Evolutionary conservation across 1,139 yeast species (phyloP).

Genomic region (Pichia sp.): DNA sequence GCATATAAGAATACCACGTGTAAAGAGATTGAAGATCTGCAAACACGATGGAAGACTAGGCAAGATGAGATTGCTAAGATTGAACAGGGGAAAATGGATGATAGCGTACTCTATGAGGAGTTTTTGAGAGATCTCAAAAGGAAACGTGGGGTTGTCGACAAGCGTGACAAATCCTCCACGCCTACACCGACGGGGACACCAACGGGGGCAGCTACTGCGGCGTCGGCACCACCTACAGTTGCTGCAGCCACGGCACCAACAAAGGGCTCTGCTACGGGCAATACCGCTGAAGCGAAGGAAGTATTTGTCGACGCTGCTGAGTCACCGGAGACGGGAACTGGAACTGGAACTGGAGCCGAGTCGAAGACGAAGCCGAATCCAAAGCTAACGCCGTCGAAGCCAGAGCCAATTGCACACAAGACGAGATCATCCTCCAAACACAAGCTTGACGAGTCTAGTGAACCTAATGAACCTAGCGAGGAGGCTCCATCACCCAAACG

Average conservation of each 20-base stretch:
- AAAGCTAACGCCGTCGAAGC: background rate
- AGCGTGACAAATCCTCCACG: too few species aligned
- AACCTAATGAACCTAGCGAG: too few species aligned
- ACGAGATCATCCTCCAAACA: conserved; percentile 2
- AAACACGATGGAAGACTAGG: conserved; percentile 20
- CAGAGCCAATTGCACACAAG: background rate
- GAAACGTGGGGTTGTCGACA: too few species aligned
- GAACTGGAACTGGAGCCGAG: too few species aligned
- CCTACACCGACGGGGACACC: too few species aligned
- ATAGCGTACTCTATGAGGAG: conserved; percentile 23
- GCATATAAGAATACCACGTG: conserved; percentile 26
- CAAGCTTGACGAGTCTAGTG: conserved; percentile 4
- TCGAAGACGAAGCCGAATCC: background rate
- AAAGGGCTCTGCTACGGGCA: too few species aligned
- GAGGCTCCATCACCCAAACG: too few species aligned
- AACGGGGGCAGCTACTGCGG: too few species aligned
- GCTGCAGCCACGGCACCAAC: too few species aligned
- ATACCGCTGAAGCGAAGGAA: background rate
- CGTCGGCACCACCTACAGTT: too few species aligned
- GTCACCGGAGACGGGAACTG: too few species aligned
- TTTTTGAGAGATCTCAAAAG: conserved; percentile 14
- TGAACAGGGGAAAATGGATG: conserved; percentile 26
- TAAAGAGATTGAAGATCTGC: conserved; percentile 25
- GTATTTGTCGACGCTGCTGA: conserved; percentile 6
- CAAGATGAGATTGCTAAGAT: conserved; percentile 24